Conservation (phyloP, 768 basidiomycete species). For the Megacollybia marginata region DNA sequence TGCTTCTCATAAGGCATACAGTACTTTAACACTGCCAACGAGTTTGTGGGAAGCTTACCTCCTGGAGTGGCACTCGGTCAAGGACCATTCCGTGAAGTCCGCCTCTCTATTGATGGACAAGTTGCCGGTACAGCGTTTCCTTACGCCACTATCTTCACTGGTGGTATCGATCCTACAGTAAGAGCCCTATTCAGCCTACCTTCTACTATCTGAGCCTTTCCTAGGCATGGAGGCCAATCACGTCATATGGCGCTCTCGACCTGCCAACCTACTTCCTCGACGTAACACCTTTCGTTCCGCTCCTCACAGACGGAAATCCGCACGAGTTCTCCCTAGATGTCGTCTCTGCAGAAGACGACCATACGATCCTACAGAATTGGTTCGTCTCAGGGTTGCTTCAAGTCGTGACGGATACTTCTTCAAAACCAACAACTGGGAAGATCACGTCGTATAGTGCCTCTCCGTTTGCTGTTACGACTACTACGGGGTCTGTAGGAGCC, state of each 20-base stretch:
- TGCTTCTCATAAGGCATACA: conserved; percentile 13
- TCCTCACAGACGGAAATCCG: conserved; percentile 58
- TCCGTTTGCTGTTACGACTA: conserved; percentile 47
- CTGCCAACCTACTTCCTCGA: conserved; percentile 75
- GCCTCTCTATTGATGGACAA: conserved; percentile 37
- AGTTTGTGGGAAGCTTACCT: conserved; percentile 51
- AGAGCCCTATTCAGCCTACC: conserved; percentile 14
- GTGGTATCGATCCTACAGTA: conserved; percentile 60
- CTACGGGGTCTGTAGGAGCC: conserved; percentile 31
- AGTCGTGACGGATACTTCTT: conserved; percentile 58
- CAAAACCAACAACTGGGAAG: conserved; percentile 55
- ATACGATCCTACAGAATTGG: conserved; percentile 70
- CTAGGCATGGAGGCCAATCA: conserved; percentile 43
- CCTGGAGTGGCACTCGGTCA: conserved; percentile 27
- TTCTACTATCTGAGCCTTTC: not conserved
- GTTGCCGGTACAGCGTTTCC: conserved; percentile 43
- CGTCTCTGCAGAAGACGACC: conserved; percentile 58
- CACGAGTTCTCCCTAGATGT: conserved; percentile 73
- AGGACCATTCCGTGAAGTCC: conserved; percentile 43
- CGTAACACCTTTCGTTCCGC: conserved; percentile 68
- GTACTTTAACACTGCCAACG: conserved; percentile 64
- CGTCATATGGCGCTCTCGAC: conserved; percentile 66
- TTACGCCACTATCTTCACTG: conserved; percentile 64
- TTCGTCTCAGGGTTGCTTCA: conserved; percentile 68
- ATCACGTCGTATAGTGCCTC: conserved; percentile 53